phyloP scores from a whole-genome alignment of 1,284 basidiomycete genomes.

The Caloboletus firmus region DNA sequence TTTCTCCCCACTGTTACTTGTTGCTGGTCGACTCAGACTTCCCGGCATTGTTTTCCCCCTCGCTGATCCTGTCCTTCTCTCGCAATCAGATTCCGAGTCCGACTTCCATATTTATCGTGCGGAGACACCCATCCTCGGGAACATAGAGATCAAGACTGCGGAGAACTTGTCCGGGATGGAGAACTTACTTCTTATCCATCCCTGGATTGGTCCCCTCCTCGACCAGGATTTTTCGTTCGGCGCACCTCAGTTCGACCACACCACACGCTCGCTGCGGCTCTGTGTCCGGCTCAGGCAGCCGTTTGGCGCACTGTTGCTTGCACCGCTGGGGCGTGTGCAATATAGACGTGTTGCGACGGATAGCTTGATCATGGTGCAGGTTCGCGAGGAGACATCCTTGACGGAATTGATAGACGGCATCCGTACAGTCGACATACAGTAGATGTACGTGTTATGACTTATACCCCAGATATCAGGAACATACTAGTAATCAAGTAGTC shows the following conservation, averaged over 20 bases:
- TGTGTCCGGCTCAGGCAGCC: not conserved
- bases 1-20: not conserved
- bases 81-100: not conserved
- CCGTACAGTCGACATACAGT: conserved; percentile 9
- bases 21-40: conserved; percentile 4
- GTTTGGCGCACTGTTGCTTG: conserved; percentile 11
- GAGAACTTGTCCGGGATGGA: not conserved
- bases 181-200: conserved; percentile 3
- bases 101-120: not conserved
- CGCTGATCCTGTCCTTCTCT: not conserved
- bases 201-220: conserved; percentile 13
- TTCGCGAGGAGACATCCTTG: not conserved
- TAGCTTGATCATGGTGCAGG: not conserved
- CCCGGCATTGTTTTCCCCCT: conserved; percentile 6
- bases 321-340: not conserved
- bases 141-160: conserved; percentile 1
- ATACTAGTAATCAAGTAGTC: too few relatives aligned
- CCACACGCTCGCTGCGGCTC: not conserved
- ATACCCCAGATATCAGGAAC: too few relatives aligned
- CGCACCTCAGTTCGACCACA: too few relatives aligned
- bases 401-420: not conserved
- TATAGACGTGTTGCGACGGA: conserved; percentile 12
- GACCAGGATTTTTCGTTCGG: too few relatives aligned
- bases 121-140: not conserved
- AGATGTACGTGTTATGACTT: too few relatives aligned